phyloP scores from a whole-genome alignment of 192 early-diverging fungal species.

The Backusella tarrabulga region DNA sequence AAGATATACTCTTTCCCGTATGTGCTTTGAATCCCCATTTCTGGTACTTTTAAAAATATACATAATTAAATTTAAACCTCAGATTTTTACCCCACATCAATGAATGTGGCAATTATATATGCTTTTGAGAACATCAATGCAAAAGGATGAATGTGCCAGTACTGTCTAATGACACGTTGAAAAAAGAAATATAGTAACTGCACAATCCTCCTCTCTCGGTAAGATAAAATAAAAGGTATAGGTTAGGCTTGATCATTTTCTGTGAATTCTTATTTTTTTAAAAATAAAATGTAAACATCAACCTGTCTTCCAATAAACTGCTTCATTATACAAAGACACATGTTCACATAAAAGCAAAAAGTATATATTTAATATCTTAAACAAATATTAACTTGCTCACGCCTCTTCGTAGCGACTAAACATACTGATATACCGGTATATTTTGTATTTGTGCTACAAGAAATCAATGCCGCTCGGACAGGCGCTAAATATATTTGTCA shows the following conservation, averaged over 20 bases:
- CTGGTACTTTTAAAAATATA: background rate
- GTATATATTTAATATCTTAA: background rate
- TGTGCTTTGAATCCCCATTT: background rate
- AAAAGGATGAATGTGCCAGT: background rate
- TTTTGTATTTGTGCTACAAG: background rate
- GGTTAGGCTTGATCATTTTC: background rate
- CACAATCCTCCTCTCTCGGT: too few species aligned
- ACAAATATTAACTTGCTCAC: background rate
- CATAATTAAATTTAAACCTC: background rate
- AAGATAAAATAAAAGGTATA: too few species aligned
- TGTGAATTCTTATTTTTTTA: background rate
- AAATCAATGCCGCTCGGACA: background rate
- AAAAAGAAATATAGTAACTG: too few species aligned
- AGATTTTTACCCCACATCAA: background rate
- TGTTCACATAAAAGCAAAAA: background rate
- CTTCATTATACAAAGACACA: background rate
- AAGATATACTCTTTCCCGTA: background rate
- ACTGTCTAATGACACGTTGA: too few species aligned
- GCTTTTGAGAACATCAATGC: background rate
- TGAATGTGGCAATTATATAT: background rate
- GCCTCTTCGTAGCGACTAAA: background rate
- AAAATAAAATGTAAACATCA: background rate
- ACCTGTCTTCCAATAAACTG: background rate
- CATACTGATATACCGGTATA: constrained; percentile 1
- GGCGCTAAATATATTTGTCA: background rate